Conservation (phyloP, 1,284 basidiomycete species). For the Ceratobasidium sp. region DNA sequence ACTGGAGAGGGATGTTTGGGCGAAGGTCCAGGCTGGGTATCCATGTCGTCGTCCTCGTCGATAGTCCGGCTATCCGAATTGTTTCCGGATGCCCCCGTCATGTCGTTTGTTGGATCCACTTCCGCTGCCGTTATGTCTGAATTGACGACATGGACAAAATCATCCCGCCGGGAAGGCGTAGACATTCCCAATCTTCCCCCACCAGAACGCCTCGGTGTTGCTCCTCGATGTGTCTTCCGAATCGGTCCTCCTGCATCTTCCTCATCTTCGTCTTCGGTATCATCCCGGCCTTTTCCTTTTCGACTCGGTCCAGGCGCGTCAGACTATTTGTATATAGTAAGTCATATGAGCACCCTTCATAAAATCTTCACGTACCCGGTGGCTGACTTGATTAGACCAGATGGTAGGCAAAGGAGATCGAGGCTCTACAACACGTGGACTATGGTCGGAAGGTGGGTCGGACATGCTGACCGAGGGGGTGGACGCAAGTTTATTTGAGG, state of each 20-base stretch:
- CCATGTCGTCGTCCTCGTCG: constrained; percentile 29
- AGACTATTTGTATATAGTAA: background rate
- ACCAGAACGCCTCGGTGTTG: constrained; percentile 12
- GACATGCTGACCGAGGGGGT: constrained; percentile 21
- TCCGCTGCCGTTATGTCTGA: constrained; percentile 24
- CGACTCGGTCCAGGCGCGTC: constrained; percentile 2
- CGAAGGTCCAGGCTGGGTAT: background rate
- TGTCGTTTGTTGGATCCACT: background rate
- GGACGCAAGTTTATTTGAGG: background rate
- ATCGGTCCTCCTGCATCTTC: background rate
- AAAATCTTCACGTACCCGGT: background rate
- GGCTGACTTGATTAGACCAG: background rate
- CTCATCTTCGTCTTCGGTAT: constrained; percentile 30
- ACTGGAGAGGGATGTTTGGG: constrained; percentile 9
- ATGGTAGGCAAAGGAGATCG: background rate
- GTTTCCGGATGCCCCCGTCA: background rate
- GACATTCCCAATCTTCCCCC: background rate
- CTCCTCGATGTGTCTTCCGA: constrained; percentile 33
- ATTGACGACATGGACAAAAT: background rate
- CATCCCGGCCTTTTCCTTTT: constrained; percentile 30
- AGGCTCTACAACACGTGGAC: background rate
- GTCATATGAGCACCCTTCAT: background rate
- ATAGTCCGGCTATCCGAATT: constrained; percentile 28
- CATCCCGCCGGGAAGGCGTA: too few species aligned
- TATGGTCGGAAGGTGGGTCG: constrained; percentile 4